Evolutionary conservation across 129 eudicot genomes (phyloP).

Genomic region (Heracleum sosnowskyi): DNA sequence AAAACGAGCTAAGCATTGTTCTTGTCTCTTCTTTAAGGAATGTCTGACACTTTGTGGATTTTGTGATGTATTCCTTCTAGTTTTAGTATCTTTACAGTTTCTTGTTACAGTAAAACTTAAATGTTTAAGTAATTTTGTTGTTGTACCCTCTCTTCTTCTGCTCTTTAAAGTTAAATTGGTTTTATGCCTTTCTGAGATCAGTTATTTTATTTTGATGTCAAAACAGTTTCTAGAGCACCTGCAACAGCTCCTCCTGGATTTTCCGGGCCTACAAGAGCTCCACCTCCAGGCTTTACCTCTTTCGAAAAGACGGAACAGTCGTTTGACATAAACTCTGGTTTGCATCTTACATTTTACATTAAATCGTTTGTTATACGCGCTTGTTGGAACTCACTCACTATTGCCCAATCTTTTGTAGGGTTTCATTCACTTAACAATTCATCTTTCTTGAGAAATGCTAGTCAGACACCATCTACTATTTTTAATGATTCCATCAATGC

Average conservation of each 20-base stretch:
- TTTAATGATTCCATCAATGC: constrained; percentile 26
- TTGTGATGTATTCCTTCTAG: not conserved
- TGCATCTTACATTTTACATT: constrained; percentile 13
- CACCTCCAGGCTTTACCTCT: constrained; percentile 89
- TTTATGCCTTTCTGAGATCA: not conserved
- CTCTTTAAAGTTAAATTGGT: not conserved
- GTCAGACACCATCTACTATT: constrained; percentile 54
- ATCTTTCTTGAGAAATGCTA: constrained; percentile 43
- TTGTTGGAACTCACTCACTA: not conserved
- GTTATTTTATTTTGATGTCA: not conserved
- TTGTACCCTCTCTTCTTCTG: not conserved
- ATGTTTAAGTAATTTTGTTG: not conserved
- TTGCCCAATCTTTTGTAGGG: constrained; percentile 32
- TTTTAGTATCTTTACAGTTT: not conserved
- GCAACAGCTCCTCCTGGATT: constrained; percentile 98
- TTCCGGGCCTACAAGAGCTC: constrained; percentile 72
- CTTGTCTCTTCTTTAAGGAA: not conserved
- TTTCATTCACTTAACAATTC: constrained; percentile 49
- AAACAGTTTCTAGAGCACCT: constrained; percentile 66
- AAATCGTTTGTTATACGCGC: not conserved
- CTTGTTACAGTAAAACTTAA: not conserved
- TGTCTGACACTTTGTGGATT: not conserved
- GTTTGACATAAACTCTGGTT: constrained; percentile 61
- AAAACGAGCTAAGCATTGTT: not conserved
- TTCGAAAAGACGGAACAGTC: constrained; percentile 63